A percentile compares a stretch with the other conserved stretches of the same genome.
These are phyloP conservation scores for Pleurotus cornucopiae DNA, from an alignment of 768 basidiomycete species.

Conservation along the genomic window DNA sequence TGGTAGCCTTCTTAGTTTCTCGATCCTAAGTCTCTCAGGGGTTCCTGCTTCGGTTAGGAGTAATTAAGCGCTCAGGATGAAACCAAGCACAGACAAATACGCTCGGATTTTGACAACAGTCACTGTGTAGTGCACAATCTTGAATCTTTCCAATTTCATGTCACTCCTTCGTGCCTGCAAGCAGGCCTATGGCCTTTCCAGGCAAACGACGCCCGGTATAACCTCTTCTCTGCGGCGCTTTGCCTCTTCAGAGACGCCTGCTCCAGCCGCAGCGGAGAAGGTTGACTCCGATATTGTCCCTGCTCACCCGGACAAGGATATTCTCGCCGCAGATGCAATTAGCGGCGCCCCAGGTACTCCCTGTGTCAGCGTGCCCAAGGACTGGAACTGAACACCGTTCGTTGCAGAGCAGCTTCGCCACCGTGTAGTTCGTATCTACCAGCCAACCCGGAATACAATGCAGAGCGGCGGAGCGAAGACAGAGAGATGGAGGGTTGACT, in stretches of 20 bases:
- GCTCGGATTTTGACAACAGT: neutral
- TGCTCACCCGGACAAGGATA: conserved; percentile 49
- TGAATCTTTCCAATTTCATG: conserved; percentile 29
- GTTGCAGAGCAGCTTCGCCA: conserved; percentile 73
- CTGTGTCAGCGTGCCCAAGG: too few relatives aligned
- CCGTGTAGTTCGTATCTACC: conserved; percentile 87
- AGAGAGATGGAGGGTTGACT: conserved; percentile 92
- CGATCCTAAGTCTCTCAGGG: too few relatives aligned
- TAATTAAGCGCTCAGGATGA: neutral
- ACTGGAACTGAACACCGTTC: too few relatives aligned
- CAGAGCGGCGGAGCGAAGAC: conserved; percentile 87
- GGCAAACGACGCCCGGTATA: conserved; percentile 17
- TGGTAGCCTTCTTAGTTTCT: too few relatives aligned
- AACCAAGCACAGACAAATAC: neutral
- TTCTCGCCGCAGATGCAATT: conserved; percentile 75
- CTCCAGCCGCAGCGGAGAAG: conserved; percentile 22
- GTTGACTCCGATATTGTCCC: conserved; percentile 36
- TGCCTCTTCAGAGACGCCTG: conserved; percentile 25
- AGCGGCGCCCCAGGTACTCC: conserved; percentile 81
- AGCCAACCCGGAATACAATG: conserved; percentile 92
- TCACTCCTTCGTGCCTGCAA: conserved; percentile 49
- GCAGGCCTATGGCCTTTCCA: conserved; percentile 23
- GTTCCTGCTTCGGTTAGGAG: neutral
- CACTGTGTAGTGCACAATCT: neutral
- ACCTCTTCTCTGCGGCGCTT: conserved; percentile 19